Evolutionary conservation across 257 asterid genomes (phyloP), one percentile per base, ranked within the genome.

Genomic region (Sherardia arvensis): DNA sequence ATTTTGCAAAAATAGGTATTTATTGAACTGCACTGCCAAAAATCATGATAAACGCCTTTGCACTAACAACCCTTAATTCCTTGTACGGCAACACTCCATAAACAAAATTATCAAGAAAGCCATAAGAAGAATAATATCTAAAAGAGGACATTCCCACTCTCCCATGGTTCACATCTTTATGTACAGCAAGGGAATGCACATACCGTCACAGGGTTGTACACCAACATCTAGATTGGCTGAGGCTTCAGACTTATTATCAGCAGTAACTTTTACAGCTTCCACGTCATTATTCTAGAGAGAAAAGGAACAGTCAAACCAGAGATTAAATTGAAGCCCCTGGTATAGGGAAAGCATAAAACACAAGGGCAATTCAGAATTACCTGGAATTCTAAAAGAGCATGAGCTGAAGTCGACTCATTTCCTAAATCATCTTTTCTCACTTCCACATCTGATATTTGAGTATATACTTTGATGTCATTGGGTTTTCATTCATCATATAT

Each of bases 131-230:
- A 62, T 17, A 57, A 21, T 8, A 66, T 56, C 27, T 47, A 25
- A 72, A 55, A 62, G 62, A 38, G 61, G 58, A 53, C 62, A 53
- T 72, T 27, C 34, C 26, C 9, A 3, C 1, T 29, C 33, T 8
- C 4, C 7, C 22, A 38, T 6, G 36, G 8, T 32, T n/a, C 25
- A 34, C 53, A 5, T 23, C 5, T 28, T 11, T 5, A n/a, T 7
- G 20, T 20, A 45, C 32, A 17, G 49, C 48, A 53, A 9, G 49
- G 66, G 49, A 53, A 65, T 38, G 65, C 69, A 70, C 29, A 58
- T 81, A 87, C 94, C 88, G 71, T 76, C 64, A 73, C 59, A 72
- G 59, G 67, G 75, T 73, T 76, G 84, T 43, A 64, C 73, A 29
- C 71, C 70, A 64, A 68, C 54, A 66, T 69, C 73, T 43, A 71